Evolutionary conservation across 257 asterid genomes (phyloP).

Genomic region (Prunella vulgaris): DNA sequence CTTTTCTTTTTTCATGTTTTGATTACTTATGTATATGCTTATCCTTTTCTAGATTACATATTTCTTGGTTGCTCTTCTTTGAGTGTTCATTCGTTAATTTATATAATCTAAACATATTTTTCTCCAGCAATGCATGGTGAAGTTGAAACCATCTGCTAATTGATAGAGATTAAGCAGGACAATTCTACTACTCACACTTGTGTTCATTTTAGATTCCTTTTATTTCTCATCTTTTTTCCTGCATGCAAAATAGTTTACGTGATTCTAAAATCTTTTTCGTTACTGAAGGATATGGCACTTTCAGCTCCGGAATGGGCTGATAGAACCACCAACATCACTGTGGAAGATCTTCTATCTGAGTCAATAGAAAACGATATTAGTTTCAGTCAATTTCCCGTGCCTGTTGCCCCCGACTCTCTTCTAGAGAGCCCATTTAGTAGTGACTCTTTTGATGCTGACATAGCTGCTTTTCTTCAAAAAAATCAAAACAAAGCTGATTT

Average conservation of each 20-base stretch:
- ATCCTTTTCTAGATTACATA: neutral
- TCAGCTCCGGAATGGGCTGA: conserved; percentile 75
- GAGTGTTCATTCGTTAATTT: neutral
- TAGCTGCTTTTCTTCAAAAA: conserved; percentile 71
- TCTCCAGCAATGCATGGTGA: neutral
- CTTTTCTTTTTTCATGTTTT: neutral
- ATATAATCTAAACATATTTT: neutral
- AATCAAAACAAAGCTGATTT: conserved; percentile 42
- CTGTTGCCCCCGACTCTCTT: conserved; percentile 32
- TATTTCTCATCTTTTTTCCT: neutral
- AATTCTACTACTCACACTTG: neutral
- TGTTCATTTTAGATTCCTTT: no score
- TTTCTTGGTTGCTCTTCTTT: neutral
- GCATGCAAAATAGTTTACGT: neutral
- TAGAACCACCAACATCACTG: conserved; percentile 65
- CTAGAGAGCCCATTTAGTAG: conserved; percentile 59
- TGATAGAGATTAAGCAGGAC: neutral
- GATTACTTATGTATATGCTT: neutral
- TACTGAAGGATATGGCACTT: conserved; percentile 32
- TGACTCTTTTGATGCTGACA: conserved; percentile 90
- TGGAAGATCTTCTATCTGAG: conserved; percentile 69
- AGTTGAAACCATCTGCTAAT: neutral
- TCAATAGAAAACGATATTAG: conserved; percentile 31
- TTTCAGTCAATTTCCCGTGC: conserved; percentile 33
- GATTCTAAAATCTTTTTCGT: conserved; percentile 19